A percentile compares a stretch with the other conserved stretches of the same genome.
These are phyloP conservation scores for Sistotremastrum niveocremeum DNA, from an alignment of 768 basidiomycete genomes.

Conservation along the genomic window DNA sequence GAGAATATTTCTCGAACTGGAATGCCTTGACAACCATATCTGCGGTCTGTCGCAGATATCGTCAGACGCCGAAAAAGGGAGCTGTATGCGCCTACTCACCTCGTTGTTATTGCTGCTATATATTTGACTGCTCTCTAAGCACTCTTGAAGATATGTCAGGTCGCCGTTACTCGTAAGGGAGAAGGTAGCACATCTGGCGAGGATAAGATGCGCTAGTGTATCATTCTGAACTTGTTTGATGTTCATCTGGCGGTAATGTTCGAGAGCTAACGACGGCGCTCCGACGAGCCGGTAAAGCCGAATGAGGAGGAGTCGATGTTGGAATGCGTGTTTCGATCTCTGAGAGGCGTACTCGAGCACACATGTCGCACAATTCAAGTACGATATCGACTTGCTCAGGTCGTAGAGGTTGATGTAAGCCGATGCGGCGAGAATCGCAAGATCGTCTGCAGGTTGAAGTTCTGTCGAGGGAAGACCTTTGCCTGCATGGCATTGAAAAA, in stretches of 20 bases:
- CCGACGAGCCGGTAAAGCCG: slow-evolving; percentile 74
- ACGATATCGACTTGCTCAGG: slow-evolving; percentile 30
- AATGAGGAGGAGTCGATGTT: slow-evolving; percentile 61
- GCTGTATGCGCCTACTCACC: slow-evolving; percentile 23
- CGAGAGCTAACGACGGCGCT: slow-evolving; percentile 55
- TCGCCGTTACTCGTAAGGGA: slow-evolving; percentile 67
- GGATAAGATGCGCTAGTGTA: slow-evolving; percentile 73
- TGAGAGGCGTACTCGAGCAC: slow-evolving; percentile 60
- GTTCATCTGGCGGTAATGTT: slow-evolving; percentile 67
- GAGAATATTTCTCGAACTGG: slow-evolving; percentile 68
- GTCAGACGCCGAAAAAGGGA: slow-evolving; percentile 1
- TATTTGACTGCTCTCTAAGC: slow-evolving; percentile 67
- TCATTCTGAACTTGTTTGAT: slow-evolving; percentile 83
- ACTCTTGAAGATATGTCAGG: slow-evolving; percentile 60
- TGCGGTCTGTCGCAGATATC: slow-evolving; percentile 36
- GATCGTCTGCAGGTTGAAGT: slow-evolving; percentile 78
- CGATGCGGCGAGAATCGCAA: slow-evolving; percentile 62
- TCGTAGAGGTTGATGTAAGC: slow-evolving; percentile 53
- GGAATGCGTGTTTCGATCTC: slow-evolving; percentile 69
- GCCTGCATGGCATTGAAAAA: slow-evolving; percentile 16
- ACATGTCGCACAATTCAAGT: slow-evolving; percentile 50
- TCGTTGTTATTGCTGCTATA: slow-evolving; percentile 72
- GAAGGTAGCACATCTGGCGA: slow-evolving; percentile 68
- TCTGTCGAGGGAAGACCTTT: slow-evolving; percentile 56
- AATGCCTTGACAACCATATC: slow-evolving; percentile 76